Conservation (phyloP, 345 rosid genomes). For the Clarkia xantiana region DNA sequence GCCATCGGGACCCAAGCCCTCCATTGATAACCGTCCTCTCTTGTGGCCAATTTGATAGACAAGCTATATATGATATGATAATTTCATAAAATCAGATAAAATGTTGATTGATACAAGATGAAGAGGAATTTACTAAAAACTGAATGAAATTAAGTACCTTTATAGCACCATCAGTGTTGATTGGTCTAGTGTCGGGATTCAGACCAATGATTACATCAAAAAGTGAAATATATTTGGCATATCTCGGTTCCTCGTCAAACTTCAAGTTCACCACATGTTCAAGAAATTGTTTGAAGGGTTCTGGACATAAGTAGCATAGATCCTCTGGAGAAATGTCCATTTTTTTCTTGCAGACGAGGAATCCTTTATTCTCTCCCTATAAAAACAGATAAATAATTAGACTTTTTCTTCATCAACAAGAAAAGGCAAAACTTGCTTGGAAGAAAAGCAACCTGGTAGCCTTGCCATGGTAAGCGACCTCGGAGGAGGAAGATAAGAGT, state of each 20-base stretch:
- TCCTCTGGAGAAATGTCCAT: slow-evolving; percentile 6
- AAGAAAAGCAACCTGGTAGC: slow-evolving; percentile 4
- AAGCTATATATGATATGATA: too few species aligned
- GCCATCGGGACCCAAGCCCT: background rate
- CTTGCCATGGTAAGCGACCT: slow-evolving; percentile 7
- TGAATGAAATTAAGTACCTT: slow-evolving; percentile 2
- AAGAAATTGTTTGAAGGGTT: slow-evolving; percentile 6
- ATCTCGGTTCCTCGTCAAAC: slow-evolving; percentile 10
- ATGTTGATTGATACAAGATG: too few species aligned
- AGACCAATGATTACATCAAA: slow-evolving; percentile 5
- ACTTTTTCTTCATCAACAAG: too few species aligned
- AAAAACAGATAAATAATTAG: background rate
- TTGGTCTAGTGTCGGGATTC: slow-evolving; percentile 8
- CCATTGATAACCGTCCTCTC: slow-evolving; percentile 4
- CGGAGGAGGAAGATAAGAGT: slow-evolving; percentile 5
- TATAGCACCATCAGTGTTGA: background rate
- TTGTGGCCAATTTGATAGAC: slow-evolving; percentile 2
- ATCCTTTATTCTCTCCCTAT: slow-evolving; percentile 4
- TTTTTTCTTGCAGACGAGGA: slow-evolving; percentile 8
- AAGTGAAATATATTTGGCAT: slow-evolving; percentile 7
- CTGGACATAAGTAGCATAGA: slow-evolving; percentile 7
- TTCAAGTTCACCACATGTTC: slow-evolving; percentile 8
- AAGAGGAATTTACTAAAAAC: too few species aligned
- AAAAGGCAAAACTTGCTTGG: background rate
- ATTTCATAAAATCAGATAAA: too few species aligned